These are phyloP conservation scores for Diaporthe citrichinensis DNA, from an alignment of 2,329 filamentous ascomycete species.

Conservation along the genomic window DNA sequence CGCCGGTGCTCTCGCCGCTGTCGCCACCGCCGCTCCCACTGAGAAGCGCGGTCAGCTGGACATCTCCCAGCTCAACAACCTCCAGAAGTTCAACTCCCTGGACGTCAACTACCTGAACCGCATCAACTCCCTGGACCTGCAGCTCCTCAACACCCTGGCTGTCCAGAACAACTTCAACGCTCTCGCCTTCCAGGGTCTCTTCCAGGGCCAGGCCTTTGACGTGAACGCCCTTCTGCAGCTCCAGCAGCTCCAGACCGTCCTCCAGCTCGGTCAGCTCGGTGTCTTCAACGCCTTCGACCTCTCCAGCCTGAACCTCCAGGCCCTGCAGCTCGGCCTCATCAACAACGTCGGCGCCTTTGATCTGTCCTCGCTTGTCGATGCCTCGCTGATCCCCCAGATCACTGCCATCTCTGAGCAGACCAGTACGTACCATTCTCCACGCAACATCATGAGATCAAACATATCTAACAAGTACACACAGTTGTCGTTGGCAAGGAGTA, in stretches of 20 bases:
- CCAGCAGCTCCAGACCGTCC: slow-evolving; percentile 57
- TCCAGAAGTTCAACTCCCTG: slow-evolving; percentile 56
- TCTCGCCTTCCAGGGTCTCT: slow-evolving; percentile 57
- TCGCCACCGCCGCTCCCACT: slow-evolving; percentile 60
- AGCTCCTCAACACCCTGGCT: slow-evolving; percentile 58
- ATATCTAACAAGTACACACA: neutral
- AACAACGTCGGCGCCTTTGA: slow-evolving; percentile 47
- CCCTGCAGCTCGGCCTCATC: slow-evolving; percentile 49
- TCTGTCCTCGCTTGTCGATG: slow-evolving; percentile 46
- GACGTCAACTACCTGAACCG: slow-evolving; percentile 62
- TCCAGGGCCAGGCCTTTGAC: slow-evolving; percentile 58
- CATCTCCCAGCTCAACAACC: slow-evolving; percentile 56
- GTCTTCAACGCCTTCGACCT: slow-evolving; percentile 50
- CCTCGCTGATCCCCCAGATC: slow-evolving; percentile 45
- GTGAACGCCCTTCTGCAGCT: slow-evolving; percentile 57
- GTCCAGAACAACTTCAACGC: slow-evolving; percentile 63
- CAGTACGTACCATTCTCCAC: slow-evolving; percentile 18
- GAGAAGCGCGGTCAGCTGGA: slow-evolving; percentile 56
- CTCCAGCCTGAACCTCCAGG: slow-evolving; percentile 45
- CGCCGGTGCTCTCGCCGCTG: slow-evolving; percentile 59
- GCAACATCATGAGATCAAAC: neutral
- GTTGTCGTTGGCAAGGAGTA: slow-evolving; percentile 34
- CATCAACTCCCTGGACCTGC: slow-evolving; percentile 62
- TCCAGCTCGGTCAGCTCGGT: slow-evolving; percentile 51
- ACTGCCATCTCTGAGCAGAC: slow-evolving; percentile 39